phyloP scores from a whole-genome alignment of 768 basidiomycete species.

The Pisolithus albus region DNA sequence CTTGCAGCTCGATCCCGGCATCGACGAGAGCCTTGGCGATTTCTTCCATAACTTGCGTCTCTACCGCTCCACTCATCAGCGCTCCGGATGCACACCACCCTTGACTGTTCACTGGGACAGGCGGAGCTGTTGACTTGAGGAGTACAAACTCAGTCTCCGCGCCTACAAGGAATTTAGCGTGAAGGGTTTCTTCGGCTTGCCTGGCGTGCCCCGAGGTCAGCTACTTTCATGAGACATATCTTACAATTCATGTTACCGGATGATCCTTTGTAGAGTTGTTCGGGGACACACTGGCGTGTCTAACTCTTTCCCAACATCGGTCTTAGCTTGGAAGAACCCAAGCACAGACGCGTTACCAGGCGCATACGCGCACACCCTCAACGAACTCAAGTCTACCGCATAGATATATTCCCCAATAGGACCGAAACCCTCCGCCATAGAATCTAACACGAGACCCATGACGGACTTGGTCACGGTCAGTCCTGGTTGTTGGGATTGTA shows the following conservation, averaged over 20 bases:
- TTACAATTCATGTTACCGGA: conserved; percentile 36
- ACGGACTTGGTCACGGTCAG: conserved; percentile 39
- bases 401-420: conserved; percentile 55
- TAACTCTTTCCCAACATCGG: conserved; percentile 31
- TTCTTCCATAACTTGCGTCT: conserved; percentile 44
- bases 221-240: not conserved
- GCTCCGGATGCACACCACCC: conserved; percentile 40
- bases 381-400: conserved; percentile 47
- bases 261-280: conserved; percentile 42
- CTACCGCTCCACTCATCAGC: conserved; percentile 39
- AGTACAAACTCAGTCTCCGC: conserved; percentile 68
- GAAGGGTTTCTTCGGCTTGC: conserved; percentile 25
- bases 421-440: conserved; percentile 42
- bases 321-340: conserved; percentile 64
- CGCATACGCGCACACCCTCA: conserved; percentile 50
- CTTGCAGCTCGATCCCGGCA: conserved; percentile 54
- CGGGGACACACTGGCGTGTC: conserved; percentile 56
- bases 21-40: conserved; percentile 45
- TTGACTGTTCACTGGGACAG: conserved; percentile 39
- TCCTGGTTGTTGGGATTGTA: conserved; percentile 47
- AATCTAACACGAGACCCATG: conserved; percentile 47
- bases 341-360: conserved; percentile 55
- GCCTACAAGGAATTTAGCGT: conserved; percentile 54
- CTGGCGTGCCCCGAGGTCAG: conserved; percentile 13
- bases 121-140: conserved; percentile 42